These are phyloP conservation scores for Sporothrix brasiliensis DNA, from an alignment of 2,329 filamentous ascomycete genomes.

Conservation along the genomic window DNA sequence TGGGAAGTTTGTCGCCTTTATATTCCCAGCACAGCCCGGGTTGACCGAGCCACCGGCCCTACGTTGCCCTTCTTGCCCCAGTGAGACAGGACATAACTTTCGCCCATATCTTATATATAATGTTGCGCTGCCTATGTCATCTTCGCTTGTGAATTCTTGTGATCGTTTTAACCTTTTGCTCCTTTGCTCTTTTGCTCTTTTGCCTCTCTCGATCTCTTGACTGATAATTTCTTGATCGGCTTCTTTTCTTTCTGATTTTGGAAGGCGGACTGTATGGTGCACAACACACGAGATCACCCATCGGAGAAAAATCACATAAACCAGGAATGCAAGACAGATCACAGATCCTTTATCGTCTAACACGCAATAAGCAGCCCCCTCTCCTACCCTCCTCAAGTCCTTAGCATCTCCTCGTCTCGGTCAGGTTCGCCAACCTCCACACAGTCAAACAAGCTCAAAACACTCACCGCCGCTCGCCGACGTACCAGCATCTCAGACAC, in stretches of 20 bases:
- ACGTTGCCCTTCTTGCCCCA: not conserved
- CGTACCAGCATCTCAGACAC: constrained; percentile 17
- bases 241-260: not conserved
- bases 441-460: constrained; percentile 23
- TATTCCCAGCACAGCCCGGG: constrained; percentile 10
- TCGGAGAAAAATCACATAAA: not conserved
- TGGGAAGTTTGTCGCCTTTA: constrained; percentile 14
- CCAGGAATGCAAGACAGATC: not conserved
- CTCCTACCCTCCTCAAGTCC: too few relatives aligned
- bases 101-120: constrained; percentile 17
- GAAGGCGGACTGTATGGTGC: not conserved
- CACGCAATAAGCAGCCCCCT: not conserved
- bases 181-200: constrained; percentile 17
- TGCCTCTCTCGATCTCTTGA: not conserved
- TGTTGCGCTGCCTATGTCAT: not conserved
- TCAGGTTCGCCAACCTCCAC: constrained; percentile 19
- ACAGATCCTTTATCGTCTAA: not conserved
- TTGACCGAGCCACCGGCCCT: constrained; percentile 23
- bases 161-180: not conserved
- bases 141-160: not conserved
- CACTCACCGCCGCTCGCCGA: constrained; percentile 23
- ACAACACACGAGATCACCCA: not conserved
- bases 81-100: not conserved
- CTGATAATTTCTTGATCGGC: not conserved
- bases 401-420: not conserved